Evolutionary conservation across 2,329 filamentous ascomycete species (phyloP), one percentile per base, ranked within the genome.

Genomic region (Monascus ruber): DNA sequence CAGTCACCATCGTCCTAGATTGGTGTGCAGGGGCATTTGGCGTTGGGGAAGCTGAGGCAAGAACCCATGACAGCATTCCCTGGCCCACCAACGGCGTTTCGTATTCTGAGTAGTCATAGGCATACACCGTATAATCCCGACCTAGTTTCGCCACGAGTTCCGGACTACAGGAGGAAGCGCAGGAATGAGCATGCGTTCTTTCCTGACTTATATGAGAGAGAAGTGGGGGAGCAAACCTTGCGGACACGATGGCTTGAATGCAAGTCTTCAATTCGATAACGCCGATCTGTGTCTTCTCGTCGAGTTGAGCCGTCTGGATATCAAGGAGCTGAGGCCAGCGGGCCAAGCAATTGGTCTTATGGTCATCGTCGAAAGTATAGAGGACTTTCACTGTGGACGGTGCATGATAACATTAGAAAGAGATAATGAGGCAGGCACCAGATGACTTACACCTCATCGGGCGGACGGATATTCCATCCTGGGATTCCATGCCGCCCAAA

Each of bases 111-210:
- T 89, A 96, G 62, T 98, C 91, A 67, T 86, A 85, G 26, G 89
- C 87, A 64, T 98, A 98, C 41, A 98, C 80, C n/a, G 87, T 91
- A 65, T 91, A 98, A 65, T 98, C 88, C 62, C 76, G 66, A 65
- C 82, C 72, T 43, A 81, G 58, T 69, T 82, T 70, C 56, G 77
- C 76, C 35, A 87, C 69, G 34, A 98, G 74, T 65, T 98, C 91
- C 31, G 91, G 91, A 58, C 91, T 96, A 42, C 2, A 17, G 17
- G 17, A 17, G 17, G 17, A 17, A 17, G 17, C 17, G 17, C 17
- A 17, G 17, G 34, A 41, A 36, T 31, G 31, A 24, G 17, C 25
- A 28, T 4, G 38, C 46, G 9, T 48, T 44, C 32, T 46, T 40
- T 17, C 8, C n/a, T 34, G 10, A 26, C n/a, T 35, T 29, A 35